These are phyloP conservation scores for Pyrrhoderma lamaoense DNA, from an alignment of 1,284 basidiomycete genomes.

Conservation along the genomic window DNA sequence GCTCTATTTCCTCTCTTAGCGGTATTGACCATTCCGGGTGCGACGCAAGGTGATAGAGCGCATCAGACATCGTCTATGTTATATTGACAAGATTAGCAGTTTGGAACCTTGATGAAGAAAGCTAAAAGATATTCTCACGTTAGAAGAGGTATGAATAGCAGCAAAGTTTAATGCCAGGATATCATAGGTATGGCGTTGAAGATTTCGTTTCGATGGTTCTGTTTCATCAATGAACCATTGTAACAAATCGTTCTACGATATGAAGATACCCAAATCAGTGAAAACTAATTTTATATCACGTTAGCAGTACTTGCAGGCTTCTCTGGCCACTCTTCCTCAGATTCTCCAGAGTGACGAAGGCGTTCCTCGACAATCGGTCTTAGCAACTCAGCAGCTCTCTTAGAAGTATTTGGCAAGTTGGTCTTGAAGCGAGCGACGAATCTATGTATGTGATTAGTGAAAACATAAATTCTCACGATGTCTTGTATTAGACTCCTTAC, in stretches of 20 bases:
- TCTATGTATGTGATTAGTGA: background rate
- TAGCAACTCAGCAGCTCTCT: conserved; percentile 25
- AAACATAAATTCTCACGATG: background rate
- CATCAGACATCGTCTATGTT: conserved; percentile 30
- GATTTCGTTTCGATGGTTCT: conserved; percentile 26
- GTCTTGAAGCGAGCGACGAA: conserved; percentile 7
- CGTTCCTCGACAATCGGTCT: conserved; percentile 34
- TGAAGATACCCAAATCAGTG: background rate
- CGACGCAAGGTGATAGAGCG: conserved; percentile 31
- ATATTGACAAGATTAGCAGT: background rate
- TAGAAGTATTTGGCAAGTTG: conserved; percentile 13
- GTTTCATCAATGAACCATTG: conserved; percentile 39
- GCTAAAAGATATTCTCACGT: conserved; percentile 20
- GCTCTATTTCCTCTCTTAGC: conserved; percentile 38
- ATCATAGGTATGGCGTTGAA: conserved; percentile 27
- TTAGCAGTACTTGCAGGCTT: conserved; percentile 29
- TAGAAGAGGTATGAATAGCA: conserved; percentile 34
- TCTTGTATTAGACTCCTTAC: too few species aligned
- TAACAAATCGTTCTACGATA: conserved; percentile 33
- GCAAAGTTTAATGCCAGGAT: conserved; percentile 33
- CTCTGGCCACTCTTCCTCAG: conserved; percentile 30
- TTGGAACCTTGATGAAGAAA: background rate
- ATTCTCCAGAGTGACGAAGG: conserved; percentile 24
- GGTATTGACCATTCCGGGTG: conserved; percentile 32
- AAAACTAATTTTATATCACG: background rate